These are phyloP conservation scores for Trichoderma atroviride DNA, from an alignment of 2,329 filamentous ascomycete species.

Conservation along the genomic window DNA sequence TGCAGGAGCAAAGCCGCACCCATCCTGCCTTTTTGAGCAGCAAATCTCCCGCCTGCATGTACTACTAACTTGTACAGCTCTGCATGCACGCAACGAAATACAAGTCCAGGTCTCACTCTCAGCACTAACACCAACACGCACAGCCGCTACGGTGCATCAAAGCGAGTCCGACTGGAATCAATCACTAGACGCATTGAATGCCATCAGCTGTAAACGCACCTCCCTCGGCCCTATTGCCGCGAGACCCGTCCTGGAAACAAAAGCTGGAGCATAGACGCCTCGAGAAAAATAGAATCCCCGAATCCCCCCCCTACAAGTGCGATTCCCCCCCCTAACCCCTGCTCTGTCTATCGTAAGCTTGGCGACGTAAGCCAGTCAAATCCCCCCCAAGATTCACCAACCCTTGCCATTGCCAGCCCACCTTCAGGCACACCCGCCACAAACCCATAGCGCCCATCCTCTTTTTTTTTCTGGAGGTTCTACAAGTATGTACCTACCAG, in stretches of 20 bases:
- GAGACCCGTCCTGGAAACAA: background rate
- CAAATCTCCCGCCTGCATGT: background rate
- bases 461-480: background rate
- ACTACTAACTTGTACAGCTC: background rate
- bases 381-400: background rate
- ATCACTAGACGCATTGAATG: background rate
- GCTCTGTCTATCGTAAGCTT: background rate
- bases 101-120: background rate
- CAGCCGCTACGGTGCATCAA: background rate
- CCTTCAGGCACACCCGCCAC: background rate
- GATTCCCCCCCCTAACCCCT: background rate
- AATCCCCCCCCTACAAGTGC: background rate
- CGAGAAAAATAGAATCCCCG: background rate
- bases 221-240: background rate
- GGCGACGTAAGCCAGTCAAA: background rate
- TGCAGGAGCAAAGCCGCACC: background rate
- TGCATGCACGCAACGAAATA: background rate
- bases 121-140: background rate
- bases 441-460: background rate
- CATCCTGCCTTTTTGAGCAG: conserved; percentile 9
- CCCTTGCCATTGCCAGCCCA: background rate
- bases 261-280: background rate
- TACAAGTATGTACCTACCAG: no score
- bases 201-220: background rate
- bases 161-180: background rate